Base-by-base conservation (phyloP, 768 basidiomycete genomes). In the Clitopilus hobsonii region DNA sequence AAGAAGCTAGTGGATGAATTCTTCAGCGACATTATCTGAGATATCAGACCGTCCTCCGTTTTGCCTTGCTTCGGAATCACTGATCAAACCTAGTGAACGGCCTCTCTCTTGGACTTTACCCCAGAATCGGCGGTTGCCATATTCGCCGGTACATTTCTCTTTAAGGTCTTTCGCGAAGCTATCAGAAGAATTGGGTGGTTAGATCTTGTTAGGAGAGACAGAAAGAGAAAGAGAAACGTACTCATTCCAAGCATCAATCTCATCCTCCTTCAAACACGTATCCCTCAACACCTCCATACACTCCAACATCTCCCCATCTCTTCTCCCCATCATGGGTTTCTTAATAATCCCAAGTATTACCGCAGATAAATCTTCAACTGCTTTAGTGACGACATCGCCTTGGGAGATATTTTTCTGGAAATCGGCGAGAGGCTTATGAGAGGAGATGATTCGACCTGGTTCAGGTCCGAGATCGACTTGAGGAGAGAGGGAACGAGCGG, bases 361-460 rank as follows among this genome's bases (percentile, higher is more conserved):
- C 14, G 67, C 76, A 11, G 78, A 83, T 48, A 95, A 69, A 67
- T 94, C 94, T 61, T 88, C 85, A 6, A 93, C 88, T 0, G 91
- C 92, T 69, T 95, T 93, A 13, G 80, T 83, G 32, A 94, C 90
- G 18, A 93, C 72, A 66, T 93, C 92, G 0, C 91, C 91, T 52
- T 78, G 78, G 24, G 74, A 77, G 28, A 90, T 71, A 64, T 91
- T 89, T 61, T 77, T 73, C 56, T 74, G 72, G 72, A 95, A 97
- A 68, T 96, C 94, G 47, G 74, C 73, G 51, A 95, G 72, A 1
- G 94, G 94, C 59, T 77, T 75, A 0, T 85, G 83, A 32, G 76
- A 81, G 7, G 91, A 89, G 32, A 96, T 83, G 52, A 95, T 88
- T 49, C 90, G 74, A 4, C 89, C 89, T 0, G 83, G 78, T 14